Evolutionary conservation across 805 yeast genomes (phyloP), one percentile per base, ranked within the genome.

Genomic region (Grigorovia humatica): DNA sequence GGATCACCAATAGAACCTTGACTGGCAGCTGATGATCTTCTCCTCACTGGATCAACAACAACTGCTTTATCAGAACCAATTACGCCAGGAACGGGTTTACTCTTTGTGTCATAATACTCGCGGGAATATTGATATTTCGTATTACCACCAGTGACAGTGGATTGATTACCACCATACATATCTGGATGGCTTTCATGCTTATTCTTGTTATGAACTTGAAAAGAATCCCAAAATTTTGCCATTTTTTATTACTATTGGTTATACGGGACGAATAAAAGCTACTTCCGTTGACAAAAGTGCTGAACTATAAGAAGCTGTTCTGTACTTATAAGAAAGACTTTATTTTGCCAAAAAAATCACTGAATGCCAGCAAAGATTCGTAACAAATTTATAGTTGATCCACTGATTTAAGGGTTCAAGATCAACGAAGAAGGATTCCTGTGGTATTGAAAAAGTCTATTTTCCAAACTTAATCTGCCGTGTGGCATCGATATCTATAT

Each of bases 131-230:
- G n/a, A n/a, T 46, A 55, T 9, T 54, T 44, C 1, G 68, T 60
- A 20, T 53, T 58, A 27, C 54, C 51, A 4, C 54, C 52, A 5
- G 63, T 62, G 6, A 58, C 40, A 48, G 61, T 62, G 3, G 59
- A 51, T 38, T 57, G 59, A 30, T 55, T 56, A 0, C 55, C 53
- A 1, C 64, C 65, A 17, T 46, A 54, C 43, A 56, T 53, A 2
- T 48, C 54, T 2, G 59, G 55, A 17, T 56, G 49, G 27, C 52
- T 51, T 6, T 65, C 58, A 52, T 67, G 71, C 47, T 67, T 67
- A 43, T 56, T 58, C 46, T 52, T 59, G 56, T 66, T 63, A 54
- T 67, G 64, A 18, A 67, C 68, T 51, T 57, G 58, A 50, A 67
- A 67, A 43, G 71, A 61, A 47, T 66, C 63, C 57, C 64, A 64